Conservation (phyloP, 1,284 basidiomycete genomes). For the Marasmius oreades region DNA sequence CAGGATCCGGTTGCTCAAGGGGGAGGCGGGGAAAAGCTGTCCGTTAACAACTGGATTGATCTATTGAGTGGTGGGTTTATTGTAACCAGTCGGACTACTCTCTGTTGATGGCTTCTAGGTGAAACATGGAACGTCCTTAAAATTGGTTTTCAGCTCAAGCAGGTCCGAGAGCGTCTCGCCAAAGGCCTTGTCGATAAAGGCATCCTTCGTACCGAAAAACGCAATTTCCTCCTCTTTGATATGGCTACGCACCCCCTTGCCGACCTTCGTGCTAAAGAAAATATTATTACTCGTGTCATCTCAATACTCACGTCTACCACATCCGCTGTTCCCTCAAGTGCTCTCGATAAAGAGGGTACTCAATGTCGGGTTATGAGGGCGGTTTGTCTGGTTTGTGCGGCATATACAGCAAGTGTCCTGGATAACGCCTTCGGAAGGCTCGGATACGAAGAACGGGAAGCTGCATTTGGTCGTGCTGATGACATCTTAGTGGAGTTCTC, state of each 20-base stretch:
- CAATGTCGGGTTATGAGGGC: slow-evolving; percentile 80
- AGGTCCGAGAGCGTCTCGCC: slow-evolving; percentile 94
- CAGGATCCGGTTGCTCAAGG: slow-evolving; percentile 30
- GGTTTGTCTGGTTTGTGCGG: slow-evolving; percentile 82
- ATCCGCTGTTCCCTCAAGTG: slow-evolving; percentile 69
- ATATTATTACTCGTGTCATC: slow-evolving; percentile 73
- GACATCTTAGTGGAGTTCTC: slow-evolving; percentile 89
- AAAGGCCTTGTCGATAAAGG: slow-evolving; percentile 98
- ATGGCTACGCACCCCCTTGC: slow-evolving; percentile 97
- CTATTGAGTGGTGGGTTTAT: slow-evolving; percentile 76
- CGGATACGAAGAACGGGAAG: slow-evolving; percentile 88
- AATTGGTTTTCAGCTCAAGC: slow-evolving; percentile 96
- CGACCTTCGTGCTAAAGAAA: slow-evolving; percentile 86
- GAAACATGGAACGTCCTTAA: slow-evolving; percentile 99
- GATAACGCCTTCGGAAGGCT: slow-evolving; percentile 89
- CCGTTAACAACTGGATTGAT: slow-evolving; percentile 93
- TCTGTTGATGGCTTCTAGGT: slow-evolving; percentile 44
- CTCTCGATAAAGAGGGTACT: slow-evolving; percentile 74
- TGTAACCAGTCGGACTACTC: neutral
- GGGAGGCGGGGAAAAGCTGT: slow-evolving; percentile 60
- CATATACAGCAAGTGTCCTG: slow-evolving; percentile 91
- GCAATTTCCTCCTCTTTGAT: slow-evolving; percentile 96
- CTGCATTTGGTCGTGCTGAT: slow-evolving; percentile 87
- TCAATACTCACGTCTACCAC: slow-evolving; percentile 81
- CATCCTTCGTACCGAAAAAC: slow-evolving; percentile 93